These are phyloP conservation scores for Cercospora sojina DNA, from an alignment of 2,329 filamentous ascomycete genomes.

Conservation along the genomic window DNA sequence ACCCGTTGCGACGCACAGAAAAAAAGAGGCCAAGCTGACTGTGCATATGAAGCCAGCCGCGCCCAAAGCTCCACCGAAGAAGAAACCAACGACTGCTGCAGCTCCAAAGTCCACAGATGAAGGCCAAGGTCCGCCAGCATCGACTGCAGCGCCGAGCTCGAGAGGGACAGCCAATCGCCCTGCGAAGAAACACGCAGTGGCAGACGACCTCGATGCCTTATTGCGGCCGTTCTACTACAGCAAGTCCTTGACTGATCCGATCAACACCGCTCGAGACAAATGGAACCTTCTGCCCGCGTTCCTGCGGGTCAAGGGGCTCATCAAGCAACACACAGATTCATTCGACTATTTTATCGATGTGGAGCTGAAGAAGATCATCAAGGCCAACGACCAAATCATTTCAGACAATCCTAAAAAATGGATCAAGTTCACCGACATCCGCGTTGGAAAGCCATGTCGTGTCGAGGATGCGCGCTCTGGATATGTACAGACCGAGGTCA, in stretches of 20 bases:
- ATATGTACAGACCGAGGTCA: constrained; percentile 66
- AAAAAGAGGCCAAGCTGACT: constrained; percentile 16
- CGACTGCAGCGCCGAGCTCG: neutral
- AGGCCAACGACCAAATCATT: constrained; percentile 81
- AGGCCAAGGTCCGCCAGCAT: neutral
- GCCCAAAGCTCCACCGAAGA: constrained; percentile 23
- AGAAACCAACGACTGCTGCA: constrained; percentile 16
- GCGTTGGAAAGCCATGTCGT: constrained; percentile 77
- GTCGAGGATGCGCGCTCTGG: constrained; percentile 71
- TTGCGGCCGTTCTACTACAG: constrained; percentile 69
- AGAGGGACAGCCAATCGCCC: constrained; percentile 12
- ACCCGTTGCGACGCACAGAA: constrained; percentile 13
- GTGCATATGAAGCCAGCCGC: constrained; percentile 20
- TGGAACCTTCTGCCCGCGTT: constrained; percentile 98
- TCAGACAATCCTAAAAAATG: constrained; percentile 94
- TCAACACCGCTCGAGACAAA: constrained; percentile 78
- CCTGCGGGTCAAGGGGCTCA: constrained; percentile 91
- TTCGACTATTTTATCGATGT: constrained; percentile 98
- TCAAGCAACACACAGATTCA: constrained; percentile 97
- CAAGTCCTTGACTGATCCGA: constrained; percentile 66
- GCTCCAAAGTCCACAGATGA: constrained; percentile 12
- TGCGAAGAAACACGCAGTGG: constrained; percentile 26
- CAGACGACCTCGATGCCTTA: constrained; percentile 55
- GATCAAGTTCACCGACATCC: constrained; percentile 70
- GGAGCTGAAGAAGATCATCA: constrained; percentile 94